These are phyloP conservation scores for Schizopora paradoxa DNA, from an alignment of 1,284 basidiomycete genomes.

Conservation along the genomic window DNA sequence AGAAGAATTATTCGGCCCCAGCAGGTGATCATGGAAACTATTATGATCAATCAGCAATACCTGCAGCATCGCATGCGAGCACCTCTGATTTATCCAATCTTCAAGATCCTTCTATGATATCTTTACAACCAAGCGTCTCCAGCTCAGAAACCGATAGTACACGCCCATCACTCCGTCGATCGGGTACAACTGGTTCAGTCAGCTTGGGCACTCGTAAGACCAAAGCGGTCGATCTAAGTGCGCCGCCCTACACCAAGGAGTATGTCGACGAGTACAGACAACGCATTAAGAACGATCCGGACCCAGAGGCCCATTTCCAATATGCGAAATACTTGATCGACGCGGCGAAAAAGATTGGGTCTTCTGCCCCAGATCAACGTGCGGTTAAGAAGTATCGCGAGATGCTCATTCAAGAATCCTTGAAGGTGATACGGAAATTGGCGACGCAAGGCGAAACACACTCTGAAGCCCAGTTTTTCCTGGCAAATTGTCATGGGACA, in stretches of 20 bases:
- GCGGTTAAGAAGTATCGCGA: conserved; percentile 88
- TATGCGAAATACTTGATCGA: conserved; percentile 99
- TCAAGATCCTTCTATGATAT: conserved; percentile 10
- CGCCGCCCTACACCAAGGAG: conserved; percentile 90
- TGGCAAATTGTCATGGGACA: conserved; percentile 96
- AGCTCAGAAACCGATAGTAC: conserved; percentile 20
- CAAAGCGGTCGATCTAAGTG: conserved; percentile 80
- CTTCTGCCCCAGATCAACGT: conserved; percentile 69
- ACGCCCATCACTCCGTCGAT: conserved; percentile 51
- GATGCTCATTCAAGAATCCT: conserved; percentile 77
- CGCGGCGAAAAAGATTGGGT: conserved; percentile 90
- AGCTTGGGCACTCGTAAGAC: conserved; percentile 61
- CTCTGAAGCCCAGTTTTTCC: conserved; percentile 98
- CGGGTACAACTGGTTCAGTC: conserved; percentile 52
- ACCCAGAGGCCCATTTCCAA: conserved; percentile 97
- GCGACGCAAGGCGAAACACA: conserved; percentile 88
- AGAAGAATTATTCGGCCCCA: neutral
- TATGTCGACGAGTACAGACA: conserved; percentile 97
- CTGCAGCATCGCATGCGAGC: conserved; percentile 3
- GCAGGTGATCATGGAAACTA: neutral
- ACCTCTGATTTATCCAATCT: conserved; percentile 4
- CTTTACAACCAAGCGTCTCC: conserved; percentile 7
- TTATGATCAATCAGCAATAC: conserved; percentile 1
- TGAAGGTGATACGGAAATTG: conserved; percentile 89
- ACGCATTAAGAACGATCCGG: conserved; percentile 95